These are phyloP conservation scores for Cladophialophora psammophila DNA, from an alignment of 2,329 filamentous ascomycete species.

Conservation along the genomic window DNA sequence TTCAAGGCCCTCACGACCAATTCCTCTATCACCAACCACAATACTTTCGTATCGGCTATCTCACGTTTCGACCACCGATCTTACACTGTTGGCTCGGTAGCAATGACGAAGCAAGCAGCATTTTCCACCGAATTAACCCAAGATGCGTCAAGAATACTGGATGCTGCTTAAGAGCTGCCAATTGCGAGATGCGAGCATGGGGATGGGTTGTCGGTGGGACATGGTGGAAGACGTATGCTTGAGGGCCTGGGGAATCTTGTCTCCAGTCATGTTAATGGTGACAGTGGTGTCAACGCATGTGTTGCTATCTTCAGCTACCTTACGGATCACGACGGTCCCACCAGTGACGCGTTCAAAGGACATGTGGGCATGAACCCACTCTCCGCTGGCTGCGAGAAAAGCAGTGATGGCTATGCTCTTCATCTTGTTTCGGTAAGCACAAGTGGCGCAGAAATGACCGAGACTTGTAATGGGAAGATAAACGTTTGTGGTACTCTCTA, in stretches of 20 bases:
- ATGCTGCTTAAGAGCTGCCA: background rate
- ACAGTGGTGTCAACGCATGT: conserved; percentile 9
- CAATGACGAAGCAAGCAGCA: conserved; percentile 13
- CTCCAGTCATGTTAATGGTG: background rate
- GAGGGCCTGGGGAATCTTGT: conserved; percentile 5
- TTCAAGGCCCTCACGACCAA: no score
- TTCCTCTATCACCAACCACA: no score
- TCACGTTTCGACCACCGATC: background rate
- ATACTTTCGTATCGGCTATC: no score
- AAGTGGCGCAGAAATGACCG: background rate
- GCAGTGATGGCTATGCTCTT: background rate
- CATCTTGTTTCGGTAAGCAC: background rate
- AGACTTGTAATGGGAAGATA: background rate
- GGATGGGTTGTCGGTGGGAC: background rate
- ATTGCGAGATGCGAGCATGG: background rate
- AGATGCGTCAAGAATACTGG: conserved; percentile 12
- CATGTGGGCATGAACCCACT: background rate
- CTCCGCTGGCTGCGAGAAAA: background rate
- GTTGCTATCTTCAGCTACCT: background rate
- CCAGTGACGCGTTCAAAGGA: background rate
- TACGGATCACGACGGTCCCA: conserved; percentile 12
- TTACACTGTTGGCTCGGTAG: conserved; percentile 19
- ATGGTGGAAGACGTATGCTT: background rate
- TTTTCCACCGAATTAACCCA: conserved; percentile 12
- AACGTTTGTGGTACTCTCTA: background rate